phyloP scores from a whole-genome alignment of 257 asterid genomes.

The Ilex aquifolium region DNA sequence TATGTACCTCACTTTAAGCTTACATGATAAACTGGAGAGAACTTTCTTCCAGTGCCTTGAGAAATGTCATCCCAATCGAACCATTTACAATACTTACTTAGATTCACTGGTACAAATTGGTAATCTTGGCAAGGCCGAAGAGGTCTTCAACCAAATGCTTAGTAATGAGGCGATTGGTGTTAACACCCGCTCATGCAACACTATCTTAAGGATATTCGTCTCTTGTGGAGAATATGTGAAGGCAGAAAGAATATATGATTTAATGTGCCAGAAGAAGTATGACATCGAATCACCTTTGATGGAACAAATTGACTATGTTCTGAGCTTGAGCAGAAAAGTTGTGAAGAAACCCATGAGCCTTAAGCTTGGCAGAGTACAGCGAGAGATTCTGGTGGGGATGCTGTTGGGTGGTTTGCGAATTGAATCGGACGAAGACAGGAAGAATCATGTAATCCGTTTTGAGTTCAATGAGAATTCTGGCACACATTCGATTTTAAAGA shows the following conservation, averaged over 20 bases:
- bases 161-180: slow-evolving; percentile 56
- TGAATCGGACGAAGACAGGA: slow-evolving; percentile 35
- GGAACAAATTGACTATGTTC: slow-evolving; percentile 50
- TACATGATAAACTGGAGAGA: slow-evolving; percentile 55
- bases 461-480: slow-evolving; percentile 46
- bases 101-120: slow-evolving; percentile 58
- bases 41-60: slow-evolving; percentile 59
- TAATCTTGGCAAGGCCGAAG: slow-evolving; percentile 60
- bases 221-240: slow-evolving; percentile 33
- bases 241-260: slow-evolving; percentile 44
- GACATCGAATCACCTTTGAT: slow-evolving; percentile 51
- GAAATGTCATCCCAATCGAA: slow-evolving; percentile 52
- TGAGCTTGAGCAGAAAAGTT: slow-evolving; percentile 35
- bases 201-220: slow-evolving; percentile 57
- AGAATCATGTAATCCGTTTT: slow-evolving; percentile 38
- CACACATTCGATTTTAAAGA: slow-evolving; percentile 48
- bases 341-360: slow-evolving; percentile 28
- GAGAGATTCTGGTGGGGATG: slow-evolving; percentile 74
- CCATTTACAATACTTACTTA: slow-evolving; percentile 48
- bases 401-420: slow-evolving; percentile 67
- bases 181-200: slow-evolving; percentile 48
- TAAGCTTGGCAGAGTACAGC: slow-evolving; percentile 72
- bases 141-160: slow-evolving; percentile 58
- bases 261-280: slow-evolving; percentile 68
- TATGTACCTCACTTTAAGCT: slow-evolving; percentile 39